A percentile compares a stretch with the other conserved stretches of the same genome.
These are phyloP conservation scores for Babesia bovis DNA, from an alignment of 169 alveolate genomes.

Conservation along the genomic window DNA sequence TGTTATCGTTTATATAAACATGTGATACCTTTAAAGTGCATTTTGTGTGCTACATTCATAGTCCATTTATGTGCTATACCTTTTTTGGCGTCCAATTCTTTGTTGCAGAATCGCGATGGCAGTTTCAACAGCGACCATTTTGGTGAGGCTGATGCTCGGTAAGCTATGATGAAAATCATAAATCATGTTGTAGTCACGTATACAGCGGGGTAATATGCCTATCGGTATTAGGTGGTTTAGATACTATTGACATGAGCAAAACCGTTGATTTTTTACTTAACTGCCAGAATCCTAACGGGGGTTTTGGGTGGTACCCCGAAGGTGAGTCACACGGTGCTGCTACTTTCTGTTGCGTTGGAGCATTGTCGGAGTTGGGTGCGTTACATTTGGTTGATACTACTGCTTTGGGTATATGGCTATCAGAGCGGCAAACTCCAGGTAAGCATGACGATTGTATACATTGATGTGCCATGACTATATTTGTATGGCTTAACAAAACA, in stretches of 20 bases:
- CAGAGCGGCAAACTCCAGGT: constrained; percentile 88
- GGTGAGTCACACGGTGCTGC: constrained; percentile 97
- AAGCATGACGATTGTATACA: background rate
- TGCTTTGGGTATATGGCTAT: constrained; percentile 85
- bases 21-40: too few relatives aligned
- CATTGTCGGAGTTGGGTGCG: constrained; percentile 54
- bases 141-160: constrained; percentile 93
- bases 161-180: background rate
- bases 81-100: background rate
- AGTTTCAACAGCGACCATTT: constrained; percentile 90
- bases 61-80: background rate
- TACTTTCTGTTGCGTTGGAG: constrained; percentile 91
- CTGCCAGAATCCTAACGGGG: constrained; percentile 92
- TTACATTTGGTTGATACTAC: constrained; percentile 40
- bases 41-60: background rate
- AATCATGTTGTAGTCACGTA: constrained; percentile 64
- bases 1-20: too few relatives aligned
- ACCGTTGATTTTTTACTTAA: constrained; percentile 85
- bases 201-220: constrained; percentile 90
- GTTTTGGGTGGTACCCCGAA: constrained; percentile 92
- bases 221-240: constrained; percentile 80
- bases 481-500: background rate
- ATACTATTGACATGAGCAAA: constrained; percentile 77
- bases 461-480: background rate
- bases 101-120: constrained; percentile 88